Base-by-base conservation (phyloP, 176 grass and related monocot species). In the Ananas comosus region DNA sequence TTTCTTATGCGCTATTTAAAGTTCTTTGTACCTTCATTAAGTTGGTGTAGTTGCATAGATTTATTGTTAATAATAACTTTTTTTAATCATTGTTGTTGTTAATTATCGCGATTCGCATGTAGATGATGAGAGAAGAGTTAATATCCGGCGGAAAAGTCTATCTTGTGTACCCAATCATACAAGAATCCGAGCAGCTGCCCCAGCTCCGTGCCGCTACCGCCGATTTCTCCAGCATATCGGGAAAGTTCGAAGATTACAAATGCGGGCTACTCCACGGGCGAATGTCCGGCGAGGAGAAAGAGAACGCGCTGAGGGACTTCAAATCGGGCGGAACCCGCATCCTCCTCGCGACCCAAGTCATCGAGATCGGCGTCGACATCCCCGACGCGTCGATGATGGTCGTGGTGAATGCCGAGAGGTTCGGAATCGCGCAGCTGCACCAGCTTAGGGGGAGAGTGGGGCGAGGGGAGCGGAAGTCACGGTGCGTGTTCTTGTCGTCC, bases 311-410 rank as follows among this genome's bases (percentile, higher is more conserved):
- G n/a, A 74, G 16, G 74, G 83, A 83, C 78, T 97, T 97, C 69
- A 86, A 89, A 89, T 84, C 78, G 10, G 93, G 93, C 57, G 71
- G 80, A 64, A 87, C 84, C 17, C 79, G 74, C 53, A 87, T 97
- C 68, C 86, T 97, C 59, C 74, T 92, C 24, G 79, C 93, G 14
- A 97, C 93, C 9, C 89, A 92, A 78, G 89, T 97, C 25, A 88
- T 97, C 64, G 93, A 92, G 79, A 90, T 97, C 16, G 93, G 93
- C 9, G 89, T 97, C 0, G 86, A 97, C 77, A 82, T 97, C 83
- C 89, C 89, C 66, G 89, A 92, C 72, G 93, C 93, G 72, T 90
- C 88, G 23, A 90, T 97, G 93, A 97, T 97, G 89, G 63, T 97
- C 74, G 86, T 92, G 33, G 79, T 97, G 79, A 97, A 97, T 27